Conservation (phyloP, 2,329 filamentous ascomycete genomes). For the Aspergillus ibericus region DNA sequence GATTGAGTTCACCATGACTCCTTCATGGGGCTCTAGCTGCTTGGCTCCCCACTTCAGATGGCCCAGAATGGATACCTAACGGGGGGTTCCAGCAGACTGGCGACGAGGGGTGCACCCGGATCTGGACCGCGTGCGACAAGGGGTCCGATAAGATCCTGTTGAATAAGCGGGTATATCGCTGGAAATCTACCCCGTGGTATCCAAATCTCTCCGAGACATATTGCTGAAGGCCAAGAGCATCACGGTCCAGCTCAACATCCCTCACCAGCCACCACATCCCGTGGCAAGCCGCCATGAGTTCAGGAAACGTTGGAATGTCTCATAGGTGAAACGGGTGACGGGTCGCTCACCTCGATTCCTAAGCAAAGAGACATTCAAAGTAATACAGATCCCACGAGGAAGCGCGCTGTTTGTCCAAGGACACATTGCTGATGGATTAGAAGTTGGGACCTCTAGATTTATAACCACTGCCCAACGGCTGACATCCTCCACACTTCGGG, state of each 20-base stretch:
- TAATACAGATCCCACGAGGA: too few relatives aligned
- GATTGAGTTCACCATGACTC: constrained; percentile 2
- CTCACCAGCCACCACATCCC: not conserved
- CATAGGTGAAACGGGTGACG: too few relatives aligned
- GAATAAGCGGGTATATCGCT: too few relatives aligned
- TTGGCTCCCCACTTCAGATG: not conserved
- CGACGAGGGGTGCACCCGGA: too few relatives aligned
- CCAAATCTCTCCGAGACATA: not conserved
- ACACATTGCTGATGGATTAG: not conserved
- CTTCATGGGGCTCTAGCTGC: not conserved
- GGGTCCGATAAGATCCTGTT: too few relatives aligned
- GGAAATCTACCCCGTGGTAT: too few relatives aligned
- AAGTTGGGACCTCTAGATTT: not conserved
- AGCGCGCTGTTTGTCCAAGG: too few relatives aligned
- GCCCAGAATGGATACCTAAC: not conserved
- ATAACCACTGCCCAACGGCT: not conserved
- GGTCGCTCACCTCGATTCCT: too few relatives aligned
- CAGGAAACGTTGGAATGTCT: too few relatives aligned
- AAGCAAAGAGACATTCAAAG: too few relatives aligned
- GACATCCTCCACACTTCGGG: not conserved
- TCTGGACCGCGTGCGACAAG: too few relatives aligned
- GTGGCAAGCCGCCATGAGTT: not conserved
- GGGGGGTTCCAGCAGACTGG: not conserved
- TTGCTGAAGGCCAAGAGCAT: not conserved
- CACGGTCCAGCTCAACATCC: not conserved